phyloP scores from a whole-genome alignment of 75 land plant genomes.

The Selaginella moellendorffii region DNA sequence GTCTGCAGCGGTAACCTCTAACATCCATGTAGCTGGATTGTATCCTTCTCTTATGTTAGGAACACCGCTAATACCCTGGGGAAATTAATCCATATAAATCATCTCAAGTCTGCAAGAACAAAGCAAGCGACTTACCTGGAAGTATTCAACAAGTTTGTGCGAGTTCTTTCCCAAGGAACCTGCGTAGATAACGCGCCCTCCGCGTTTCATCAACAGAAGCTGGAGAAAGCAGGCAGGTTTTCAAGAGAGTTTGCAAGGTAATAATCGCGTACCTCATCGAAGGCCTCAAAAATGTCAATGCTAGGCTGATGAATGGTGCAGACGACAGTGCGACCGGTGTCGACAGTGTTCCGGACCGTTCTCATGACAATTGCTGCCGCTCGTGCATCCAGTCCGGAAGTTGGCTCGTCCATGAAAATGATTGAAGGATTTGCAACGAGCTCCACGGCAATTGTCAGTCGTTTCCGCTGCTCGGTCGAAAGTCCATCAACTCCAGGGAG shows the following conservation, averaged over 20 bases:
- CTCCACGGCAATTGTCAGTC: conserved; percentile 7
- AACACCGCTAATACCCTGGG: background rate
- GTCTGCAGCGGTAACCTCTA: background rate
- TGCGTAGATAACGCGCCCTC: conserved; percentile 6
- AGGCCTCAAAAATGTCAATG: conserved; percentile 8
- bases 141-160: background rate
- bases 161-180: background rate
- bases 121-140: background rate
- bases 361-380: conserved; percentile 10
- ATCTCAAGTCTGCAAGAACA: background rate
- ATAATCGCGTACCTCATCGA: too few species aligned
- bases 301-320: conserved; percentile 9
- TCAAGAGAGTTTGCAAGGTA: too few species aligned
- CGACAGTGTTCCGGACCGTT: conserved; percentile 10
- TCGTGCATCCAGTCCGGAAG: conserved; percentile 4
- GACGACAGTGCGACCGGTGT: conserved; percentile 5
- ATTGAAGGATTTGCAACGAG: conserved; percentile 6
- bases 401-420: conserved; percentile 8
- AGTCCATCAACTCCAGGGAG: background rate
- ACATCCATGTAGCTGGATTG: background rate
- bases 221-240: too few species aligned
- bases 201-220: conserved; percentile 4
- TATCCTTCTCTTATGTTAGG: background rate
- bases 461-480: conserved; percentile 1
- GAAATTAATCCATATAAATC: too few species aligned